Percentiles rank a stretch among this genome's conserved stretches.
phyloP scores from a whole-genome alignment of 2,329 filamentous ascomycete genomes.

The Podosphaera aphanis region DNA sequence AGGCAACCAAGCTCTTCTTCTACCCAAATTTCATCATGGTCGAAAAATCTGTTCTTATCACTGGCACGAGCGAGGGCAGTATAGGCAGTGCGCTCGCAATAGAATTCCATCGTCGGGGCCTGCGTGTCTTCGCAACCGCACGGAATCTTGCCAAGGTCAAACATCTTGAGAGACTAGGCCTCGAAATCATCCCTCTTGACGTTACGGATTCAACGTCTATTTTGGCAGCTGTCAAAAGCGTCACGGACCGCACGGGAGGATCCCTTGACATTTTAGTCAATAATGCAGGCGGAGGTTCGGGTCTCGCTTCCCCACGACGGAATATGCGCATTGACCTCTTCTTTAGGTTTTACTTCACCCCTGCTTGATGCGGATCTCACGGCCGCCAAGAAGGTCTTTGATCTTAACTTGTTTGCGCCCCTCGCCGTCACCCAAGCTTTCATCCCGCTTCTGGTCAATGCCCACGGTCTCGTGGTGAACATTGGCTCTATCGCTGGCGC shows the following conservation, averaged over 20 bases:
- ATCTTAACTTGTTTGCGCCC: constrained; percentile 21
- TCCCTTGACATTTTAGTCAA: constrained; percentile 7
- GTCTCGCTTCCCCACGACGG: neutral
- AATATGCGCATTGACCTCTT: neutral
- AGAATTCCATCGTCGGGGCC: constrained; percentile 17
- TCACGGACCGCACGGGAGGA: constrained; percentile 4
- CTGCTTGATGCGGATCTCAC: constrained; percentile 15
- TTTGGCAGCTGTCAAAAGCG: constrained; percentile 11
- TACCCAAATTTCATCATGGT: neutral
- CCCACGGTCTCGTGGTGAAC: constrained; percentile 11
- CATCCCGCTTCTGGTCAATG: constrained; percentile 14
- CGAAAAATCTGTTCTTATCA: constrained; percentile 1
- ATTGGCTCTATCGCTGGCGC: constrained; percentile 27
- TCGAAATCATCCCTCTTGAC: constrained; percentile 18
- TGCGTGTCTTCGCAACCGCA: constrained; percentile 20
- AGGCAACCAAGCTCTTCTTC: neutral
- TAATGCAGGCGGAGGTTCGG: constrained; percentile 3
- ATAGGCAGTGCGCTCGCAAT: constrained; percentile 14
- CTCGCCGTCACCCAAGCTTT: constrained; percentile 22
- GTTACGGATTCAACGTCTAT: constrained; percentile 19
- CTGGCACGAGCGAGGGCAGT: constrained; percentile 2
- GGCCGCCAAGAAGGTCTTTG: constrained; percentile 15
- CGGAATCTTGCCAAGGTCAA: constrained; percentile 17
- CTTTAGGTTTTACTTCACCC: constrained; percentile 8
- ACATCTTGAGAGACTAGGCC: constrained; percentile 13